Conservation (phyloP, 441 rosid species). For the Isatis lusitanica region DNA sequence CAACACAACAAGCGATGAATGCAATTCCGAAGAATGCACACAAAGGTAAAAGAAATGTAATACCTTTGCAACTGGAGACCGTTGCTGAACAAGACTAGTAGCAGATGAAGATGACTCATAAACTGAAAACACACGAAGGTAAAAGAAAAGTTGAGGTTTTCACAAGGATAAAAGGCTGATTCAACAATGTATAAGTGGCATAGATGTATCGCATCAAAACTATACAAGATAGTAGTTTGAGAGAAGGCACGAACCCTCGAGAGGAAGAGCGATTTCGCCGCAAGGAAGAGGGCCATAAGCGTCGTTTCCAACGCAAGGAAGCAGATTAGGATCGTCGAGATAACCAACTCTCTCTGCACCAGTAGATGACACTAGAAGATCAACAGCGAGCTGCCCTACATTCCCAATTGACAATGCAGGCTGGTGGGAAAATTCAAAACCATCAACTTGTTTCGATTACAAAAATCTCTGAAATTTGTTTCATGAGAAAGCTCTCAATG, state of each 20-base stretch:
- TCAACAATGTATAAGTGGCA: not conserved
- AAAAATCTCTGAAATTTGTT: not conserved
- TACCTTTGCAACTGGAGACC: conserved; percentile 74
- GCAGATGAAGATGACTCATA: conserved; percentile 54
- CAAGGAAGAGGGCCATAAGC: conserved; percentile 68
- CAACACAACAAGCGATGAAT: not conserved
- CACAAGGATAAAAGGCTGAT: not conserved
- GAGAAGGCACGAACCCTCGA: conserved; percentile 57
- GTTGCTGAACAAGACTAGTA: conserved; percentile 64
- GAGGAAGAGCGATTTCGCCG: conserved; percentile 82
- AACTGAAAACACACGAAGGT: conserved; percentile 42
- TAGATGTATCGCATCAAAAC: not conserved
- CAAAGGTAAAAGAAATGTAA: not conserved
- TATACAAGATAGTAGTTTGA: not conserved
- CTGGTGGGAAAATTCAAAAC: conserved; percentile 31
- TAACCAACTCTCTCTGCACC: conserved; percentile 70
- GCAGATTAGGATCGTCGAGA: conserved; percentile 70
- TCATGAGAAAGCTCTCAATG: not conserved
- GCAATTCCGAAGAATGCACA: not conserved
- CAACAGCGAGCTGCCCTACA: conserved; percentile 89
- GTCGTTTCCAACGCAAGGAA: conserved; percentile 90
- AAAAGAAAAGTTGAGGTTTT: not conserved
- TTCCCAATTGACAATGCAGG: conserved; percentile 92
- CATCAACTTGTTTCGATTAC: not conserved
- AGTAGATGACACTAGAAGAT: conserved; percentile 70